Evolutionary conservation across 306 rosid species (phyloP), one percentile per base, ranked within the genome.

Genomic region (Cucurbita argyrosperma): DNA sequence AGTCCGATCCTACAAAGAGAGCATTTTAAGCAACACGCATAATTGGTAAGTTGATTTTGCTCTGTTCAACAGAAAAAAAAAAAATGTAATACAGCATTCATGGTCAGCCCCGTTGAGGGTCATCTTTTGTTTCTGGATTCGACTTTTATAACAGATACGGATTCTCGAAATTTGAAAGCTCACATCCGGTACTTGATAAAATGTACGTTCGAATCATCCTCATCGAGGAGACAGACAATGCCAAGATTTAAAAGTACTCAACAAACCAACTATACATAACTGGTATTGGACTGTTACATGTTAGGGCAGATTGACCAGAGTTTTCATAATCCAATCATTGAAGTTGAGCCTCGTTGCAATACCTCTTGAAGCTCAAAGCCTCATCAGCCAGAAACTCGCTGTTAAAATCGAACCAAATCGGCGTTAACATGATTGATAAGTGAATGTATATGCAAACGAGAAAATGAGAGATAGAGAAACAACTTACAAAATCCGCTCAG

Each of bases 321-420:
- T 21, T 67, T 66, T 12, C 54, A 46, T 68, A 49, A 13, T 4
- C 54, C 75, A 67, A 79, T 76, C 72, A 67, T 59, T 85, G 85
- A 67, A 73, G 75, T 45, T 81, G 90, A 71, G 83, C 81, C 81
- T 92, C 94, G 8, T 80, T 88, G 87, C 98, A 92, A 79, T 83
- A 81, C 89, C 88, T 88, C 90, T 88, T 92, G 90, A 92, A 92
- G 78, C 78, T 85, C 84, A 83, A 76, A 56, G 95, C 92, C 79
- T 92, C 96, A 5, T 90, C 98, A 62, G 79, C 86, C 82, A 92
- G 69, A 85, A 87, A 88, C 79, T 90, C 98, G 16, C 98, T 92
- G 71, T 70, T 35, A 15, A 30, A 7, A 37, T 70, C 72, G 26
- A 40, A 77, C 55, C 37, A 7, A 79, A 74, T 54, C 60, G 37